Evolutionary conservation across 2,329 filamentous ascomycete species (phyloP).

Genomic region (Talaromyces verruculosus): DNA sequence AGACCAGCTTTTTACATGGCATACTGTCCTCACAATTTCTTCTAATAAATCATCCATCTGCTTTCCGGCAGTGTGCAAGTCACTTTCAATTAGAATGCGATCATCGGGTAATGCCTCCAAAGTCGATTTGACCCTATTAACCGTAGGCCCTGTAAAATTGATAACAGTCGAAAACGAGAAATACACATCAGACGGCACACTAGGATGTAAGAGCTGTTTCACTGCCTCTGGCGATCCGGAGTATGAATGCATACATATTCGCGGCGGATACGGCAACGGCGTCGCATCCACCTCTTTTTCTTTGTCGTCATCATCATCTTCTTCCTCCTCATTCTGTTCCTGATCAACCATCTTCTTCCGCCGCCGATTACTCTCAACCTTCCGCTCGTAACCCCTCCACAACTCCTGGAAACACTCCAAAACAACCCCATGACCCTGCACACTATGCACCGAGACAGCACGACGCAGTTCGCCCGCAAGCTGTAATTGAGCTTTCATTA

Average conservation of each 20-base stretch:
- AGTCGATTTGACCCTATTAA: slow-evolving; percentile 62
- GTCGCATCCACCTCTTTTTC: not conserved
- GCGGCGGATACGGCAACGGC: slow-evolving; percentile 70
- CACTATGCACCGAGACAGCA: slow-evolving; percentile 62
- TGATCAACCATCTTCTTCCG: slow-evolving; percentile 34
- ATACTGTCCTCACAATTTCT: slow-evolving; percentile 73
- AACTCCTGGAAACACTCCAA: slow-evolving; percentile 57
- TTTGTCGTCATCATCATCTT: slow-evolving; percentile 29
- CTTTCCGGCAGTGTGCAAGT: slow-evolving; percentile 78
- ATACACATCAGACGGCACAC: slow-evolving; percentile 73
- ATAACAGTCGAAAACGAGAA: slow-evolving; percentile 86
- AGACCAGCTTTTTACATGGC: slow-evolving; percentile 73
- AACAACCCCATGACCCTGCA: slow-evolving; percentile 61
- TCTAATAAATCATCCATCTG: slow-evolving; percentile 77
- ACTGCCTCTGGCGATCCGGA: slow-evolving; percentile 74
- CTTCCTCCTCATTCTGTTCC: slow-evolving; percentile 26
- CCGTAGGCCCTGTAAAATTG: slow-evolving; percentile 61
- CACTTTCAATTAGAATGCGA: slow-evolving; percentile 81
- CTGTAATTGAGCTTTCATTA: slow-evolving; percentile 58
- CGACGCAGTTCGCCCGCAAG: slow-evolving; percentile 60
- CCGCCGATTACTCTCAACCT: slow-evolving; percentile 44
- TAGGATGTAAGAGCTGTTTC: slow-evolving; percentile 71
- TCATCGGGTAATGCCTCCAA: slow-evolving; percentile 74
- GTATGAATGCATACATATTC: slow-evolving; percentile 92
- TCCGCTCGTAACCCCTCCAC: slow-evolving; percentile 55